Conservation (phyloP, 2,329 filamentous ascomycete species). For the Chaetothyriales sp. region DNA sequence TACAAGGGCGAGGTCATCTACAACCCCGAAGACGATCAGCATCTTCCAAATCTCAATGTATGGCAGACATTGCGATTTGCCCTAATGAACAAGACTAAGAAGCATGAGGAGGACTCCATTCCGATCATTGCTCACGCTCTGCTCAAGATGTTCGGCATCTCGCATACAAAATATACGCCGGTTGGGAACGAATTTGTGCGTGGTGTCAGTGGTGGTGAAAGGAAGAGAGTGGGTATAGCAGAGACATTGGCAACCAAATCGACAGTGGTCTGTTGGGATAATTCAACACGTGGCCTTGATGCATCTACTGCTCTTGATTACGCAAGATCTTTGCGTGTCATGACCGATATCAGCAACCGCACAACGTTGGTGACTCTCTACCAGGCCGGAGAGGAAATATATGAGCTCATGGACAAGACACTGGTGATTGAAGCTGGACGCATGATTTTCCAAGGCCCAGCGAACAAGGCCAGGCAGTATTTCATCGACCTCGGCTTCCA, state of each 20-base stretch:
- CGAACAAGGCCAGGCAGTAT: constrained; percentile 48
- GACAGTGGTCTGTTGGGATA: constrained; percentile 66
- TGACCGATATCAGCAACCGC: constrained; percentile 62
- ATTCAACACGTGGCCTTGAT: constrained; percentile 66
- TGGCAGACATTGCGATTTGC: constrained; percentile 67
- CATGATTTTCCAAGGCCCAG: constrained; percentile 53
- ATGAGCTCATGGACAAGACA: constrained; percentile 67
- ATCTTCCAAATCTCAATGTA: constrained; percentile 61
- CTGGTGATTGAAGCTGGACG: constrained; percentile 61
- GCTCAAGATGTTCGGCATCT: constrained; percentile 65
- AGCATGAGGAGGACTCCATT: constrained; percentile 49
- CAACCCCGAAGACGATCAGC: constrained; percentile 62
- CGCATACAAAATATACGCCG: constrained; percentile 58
- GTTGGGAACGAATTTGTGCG: constrained; percentile 62
- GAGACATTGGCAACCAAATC: constrained; percentile 63
- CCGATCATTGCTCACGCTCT: constrained; percentile 56
- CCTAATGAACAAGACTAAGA: constrained; percentile 60
- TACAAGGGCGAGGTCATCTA: constrained; percentile 68
- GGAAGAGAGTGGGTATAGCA: constrained; percentile 67
- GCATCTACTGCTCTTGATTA: constrained; percentile 68
- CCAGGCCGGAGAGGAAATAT: constrained; percentile 57
- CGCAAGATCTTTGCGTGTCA: constrained; percentile 53
- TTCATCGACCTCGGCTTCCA: constrained; percentile 53
- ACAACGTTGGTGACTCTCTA: constrained; percentile 60
- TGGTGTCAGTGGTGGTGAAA: constrained; percentile 66